phyloP scores from a whole-genome alignment of 345 rosid genomes.

The Clausena lansium region DNA sequence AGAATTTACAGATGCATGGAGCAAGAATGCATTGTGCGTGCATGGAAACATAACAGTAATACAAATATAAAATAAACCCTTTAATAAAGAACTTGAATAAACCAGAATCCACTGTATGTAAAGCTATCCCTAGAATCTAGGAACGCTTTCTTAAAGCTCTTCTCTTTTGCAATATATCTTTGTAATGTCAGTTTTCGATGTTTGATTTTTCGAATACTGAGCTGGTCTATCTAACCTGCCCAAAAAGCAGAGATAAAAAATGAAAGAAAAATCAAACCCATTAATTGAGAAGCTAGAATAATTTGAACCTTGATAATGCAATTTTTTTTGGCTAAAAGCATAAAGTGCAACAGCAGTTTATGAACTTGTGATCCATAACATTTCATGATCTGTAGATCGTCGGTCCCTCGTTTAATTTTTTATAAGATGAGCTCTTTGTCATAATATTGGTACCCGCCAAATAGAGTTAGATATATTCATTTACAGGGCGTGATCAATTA shows the following conservation, averaged over 20 bases:
- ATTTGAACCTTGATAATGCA: background rate
- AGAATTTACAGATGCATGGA: slow-evolving; percentile 2
- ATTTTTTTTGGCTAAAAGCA: background rate
- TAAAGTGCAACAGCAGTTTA: background rate
- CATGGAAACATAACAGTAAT: background rate
- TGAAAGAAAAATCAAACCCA: background rate
- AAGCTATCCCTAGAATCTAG: slow-evolving; percentile 21
- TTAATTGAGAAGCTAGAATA: background rate
- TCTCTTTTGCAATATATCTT: background rate
- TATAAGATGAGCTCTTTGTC: background rate
- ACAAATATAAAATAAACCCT: background rate
- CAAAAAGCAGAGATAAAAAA: background rate
- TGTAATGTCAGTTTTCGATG: slow-evolving; percentile 15
- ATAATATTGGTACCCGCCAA: background rate
- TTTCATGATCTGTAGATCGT: background rate
- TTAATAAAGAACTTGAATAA: background rate
- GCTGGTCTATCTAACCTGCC: background rate
- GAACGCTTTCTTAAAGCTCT: slow-evolving; percentile 14
- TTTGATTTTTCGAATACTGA: slow-evolving; percentile 15
- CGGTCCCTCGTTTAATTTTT: slow-evolving; percentile 1
- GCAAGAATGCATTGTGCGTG: slow-evolving; percentile 3
- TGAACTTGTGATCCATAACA: background rate
- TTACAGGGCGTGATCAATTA: background rate
- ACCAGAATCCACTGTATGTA: background rate
- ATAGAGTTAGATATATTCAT: background rate